A percentile compares a stretch with the other conserved stretches of the same genome.
These are phyloP conservation scores for Debaryomyces prosopidis DNA, from an alignment of 805 yeast genomes.

Conservation along the genomic window DNA sequence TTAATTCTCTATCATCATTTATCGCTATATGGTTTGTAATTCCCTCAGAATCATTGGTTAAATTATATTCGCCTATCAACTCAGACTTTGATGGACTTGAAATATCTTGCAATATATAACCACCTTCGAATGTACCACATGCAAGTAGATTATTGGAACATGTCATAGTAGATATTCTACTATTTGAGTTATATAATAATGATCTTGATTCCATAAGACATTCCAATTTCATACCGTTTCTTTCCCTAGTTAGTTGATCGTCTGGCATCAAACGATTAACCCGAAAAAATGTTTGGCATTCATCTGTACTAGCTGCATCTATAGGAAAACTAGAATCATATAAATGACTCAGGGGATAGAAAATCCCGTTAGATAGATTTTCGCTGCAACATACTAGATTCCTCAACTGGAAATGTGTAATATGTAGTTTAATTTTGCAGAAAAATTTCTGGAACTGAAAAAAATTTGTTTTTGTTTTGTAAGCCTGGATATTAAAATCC, in stretches of 20 bases:
- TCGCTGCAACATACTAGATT: conserved; percentile 46
- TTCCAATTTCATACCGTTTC: conserved; percentile 32
- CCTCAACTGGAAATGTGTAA: conserved; percentile 59
- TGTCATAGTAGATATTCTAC: conserved; percentile 50
- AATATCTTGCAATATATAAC: conserved; percentile 41
- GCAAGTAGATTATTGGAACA: conserved; percentile 43
- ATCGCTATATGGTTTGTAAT: conserved; percentile 52
- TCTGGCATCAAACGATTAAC: conserved; percentile 36
- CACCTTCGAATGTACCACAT: conserved; percentile 59
- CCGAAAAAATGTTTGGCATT: conserved; percentile 34
- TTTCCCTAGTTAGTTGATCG: conserved; percentile 7
- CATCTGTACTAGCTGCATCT: conserved; percentile 24
- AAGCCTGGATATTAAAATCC: conserved; percentile 18
- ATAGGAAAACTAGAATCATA: conserved; percentile 30
- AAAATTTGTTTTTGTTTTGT: conserved; percentile 31
- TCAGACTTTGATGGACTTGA: conserved; percentile 18
- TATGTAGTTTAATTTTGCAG: conserved; percentile 46
- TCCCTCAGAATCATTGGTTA: conserved; percentile 48
- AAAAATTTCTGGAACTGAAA: conserved; percentile 40
- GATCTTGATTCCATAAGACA: conserved; percentile 39
- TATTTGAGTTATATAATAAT: conserved; percentile 26
- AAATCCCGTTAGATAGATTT: conserved; percentile 34
- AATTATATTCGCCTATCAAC: conserved; percentile 31
- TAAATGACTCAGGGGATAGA: conserved; percentile 37
- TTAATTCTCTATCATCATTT: conserved; percentile 29